Evolutionary conservation across 768 basidiomycete genomes (phyloP).

Genomic region (Leccinum aurantiacum): DNA sequence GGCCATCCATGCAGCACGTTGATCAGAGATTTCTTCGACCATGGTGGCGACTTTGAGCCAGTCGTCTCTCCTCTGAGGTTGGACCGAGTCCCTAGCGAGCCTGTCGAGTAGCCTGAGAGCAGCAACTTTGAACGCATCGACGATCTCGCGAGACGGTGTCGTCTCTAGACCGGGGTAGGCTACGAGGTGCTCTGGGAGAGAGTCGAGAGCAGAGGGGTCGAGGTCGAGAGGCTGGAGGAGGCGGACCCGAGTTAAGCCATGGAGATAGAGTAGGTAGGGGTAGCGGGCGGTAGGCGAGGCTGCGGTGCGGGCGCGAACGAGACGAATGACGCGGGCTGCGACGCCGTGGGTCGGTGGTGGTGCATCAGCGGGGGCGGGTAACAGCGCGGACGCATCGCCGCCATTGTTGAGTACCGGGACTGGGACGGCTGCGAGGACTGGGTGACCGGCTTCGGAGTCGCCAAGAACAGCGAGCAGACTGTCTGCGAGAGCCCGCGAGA

Average conservation of each 20-base stretch:
- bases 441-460: slow-evolving; percentile 60
- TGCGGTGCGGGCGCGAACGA: slow-evolving; percentile 59
- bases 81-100: slow-evolving; percentile 44
- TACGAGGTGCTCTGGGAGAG: slow-evolving; percentile 43
- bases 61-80: slow-evolving; percentile 57
- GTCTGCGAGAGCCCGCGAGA: slow-evolving; percentile 61
- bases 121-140: slow-evolving; percentile 68
- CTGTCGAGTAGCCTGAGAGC: slow-evolving; percentile 68
- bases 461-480: slow-evolving; percentile 66
- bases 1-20: slow-evolving; percentile 70
- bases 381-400: slow-evolving; percentile 6
- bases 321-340: slow-evolving; percentile 67
- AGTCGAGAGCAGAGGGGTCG: slow-evolving; percentile 29
- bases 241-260: slow-evolving; percentile 67
- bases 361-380: slow-evolving; percentile 4
- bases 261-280: slow-evolving; percentile 68
- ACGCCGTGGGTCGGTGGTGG: slow-evolving; percentile 59
- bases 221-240: slow-evolving; percentile 43
- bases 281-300: slow-evolving; percentile 40
- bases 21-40: slow-evolving; percentile 69
- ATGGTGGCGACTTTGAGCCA: slow-evolving; percentile 69
- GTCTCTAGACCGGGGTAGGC: slow-evolving; percentile 43
- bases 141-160: slow-evolving; percentile 51
- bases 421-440: slow-evolving; percentile 69
- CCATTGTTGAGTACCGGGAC: slow-evolving; percentile 33